phyloP scores from a whole-genome alignment of 306 rosid species.

The Pyrus communis region DNA sequence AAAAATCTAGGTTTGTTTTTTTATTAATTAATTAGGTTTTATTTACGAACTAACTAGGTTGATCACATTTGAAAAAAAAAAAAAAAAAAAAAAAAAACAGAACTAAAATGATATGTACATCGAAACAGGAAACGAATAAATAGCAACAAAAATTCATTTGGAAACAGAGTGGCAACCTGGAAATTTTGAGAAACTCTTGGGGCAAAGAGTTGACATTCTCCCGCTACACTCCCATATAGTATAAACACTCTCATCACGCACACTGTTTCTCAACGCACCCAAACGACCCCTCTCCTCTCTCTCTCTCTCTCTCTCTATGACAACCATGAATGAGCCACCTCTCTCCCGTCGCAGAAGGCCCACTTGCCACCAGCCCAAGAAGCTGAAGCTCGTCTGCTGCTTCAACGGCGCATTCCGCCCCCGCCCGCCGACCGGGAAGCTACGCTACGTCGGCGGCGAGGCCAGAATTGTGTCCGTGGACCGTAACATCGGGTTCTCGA shows the following conservation, averaged over 20 bases:
- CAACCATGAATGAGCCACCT: constrained; percentile 20
- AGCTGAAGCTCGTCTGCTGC: constrained; percentile 22
- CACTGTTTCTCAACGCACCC: neutral
- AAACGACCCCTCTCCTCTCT: neutral
- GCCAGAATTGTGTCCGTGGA: constrained; percentile 21
- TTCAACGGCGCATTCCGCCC: constrained; percentile 18
- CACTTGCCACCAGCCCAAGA: constrained; percentile 3
- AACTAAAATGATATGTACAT: neutral
- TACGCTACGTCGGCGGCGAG: constrained; percentile 25
- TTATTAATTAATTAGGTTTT: no score
- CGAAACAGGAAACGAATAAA: neutral
- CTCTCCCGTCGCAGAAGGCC: constrained; percentile 9
- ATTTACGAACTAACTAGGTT: no score
- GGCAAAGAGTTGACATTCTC: neutral
- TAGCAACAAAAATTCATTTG: neutral
- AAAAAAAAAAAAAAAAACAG: neutral
- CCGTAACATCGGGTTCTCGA: constrained; percentile 6
- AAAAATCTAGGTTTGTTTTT: no score
- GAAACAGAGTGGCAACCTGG: constrained; percentile 1
- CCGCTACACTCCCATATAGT: neutral
- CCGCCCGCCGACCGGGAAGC: constrained; percentile 8
- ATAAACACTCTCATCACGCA: neutral
- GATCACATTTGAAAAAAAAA: no score
- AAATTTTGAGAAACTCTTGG: neutral
- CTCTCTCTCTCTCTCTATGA: neutral